Base-by-base conservation (phyloP, 345 rosid genomes). In the Melastoma malabathricum region DNA sequence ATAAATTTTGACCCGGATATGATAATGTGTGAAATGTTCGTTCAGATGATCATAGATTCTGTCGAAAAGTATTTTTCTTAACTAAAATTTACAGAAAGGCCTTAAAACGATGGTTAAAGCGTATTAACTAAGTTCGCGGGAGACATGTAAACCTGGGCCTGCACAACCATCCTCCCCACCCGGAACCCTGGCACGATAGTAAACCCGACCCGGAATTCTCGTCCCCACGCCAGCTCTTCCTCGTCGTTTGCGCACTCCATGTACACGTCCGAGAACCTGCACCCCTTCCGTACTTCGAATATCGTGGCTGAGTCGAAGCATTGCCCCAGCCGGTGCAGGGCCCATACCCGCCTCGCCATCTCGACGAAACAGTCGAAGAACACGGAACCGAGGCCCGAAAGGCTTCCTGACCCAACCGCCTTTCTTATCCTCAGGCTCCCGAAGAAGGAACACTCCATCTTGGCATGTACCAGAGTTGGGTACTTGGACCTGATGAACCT, bases 141-240 rank as follows among this genome's bases (percentile, higher is more conserved):
- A 3, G 77, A 64, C 60, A 78, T 55, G 48, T 82, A 92, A 47
- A 92, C 98, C 59, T 79, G 96, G 64, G 86, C 71, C 72, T 80
- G 96, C 8, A 92, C 58, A 47, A 87, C 78, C 44, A 57, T 71
- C 25, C 56, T 70, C 9, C 88, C 89, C 31, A 92, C 77, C 77
- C 81, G 84, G 74, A 92, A 84, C 31, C 98, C 98, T 14, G 98
- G 96, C 44, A 82, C 88, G 62, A 92, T 93, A 58, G 96, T 84
- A 59, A 87, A 87, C 48, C 81, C 72, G 50, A 92, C 98, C 68
- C 71, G 73, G 23, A 74, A 52, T 48, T 72, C 83, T 18, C 43
- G 47, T 5, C 31, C 58, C 76, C 3, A 38, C 54, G 27, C 23
- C 68, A 6, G 71, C 80, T 71, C 18, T 3, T 59, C 68, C 15